Percentiles rank a stretch among this genome's conserved stretches.
phyloP scores from a whole-genome alignment of 768 basidiomycete species.

The Chiua virens region DNA sequence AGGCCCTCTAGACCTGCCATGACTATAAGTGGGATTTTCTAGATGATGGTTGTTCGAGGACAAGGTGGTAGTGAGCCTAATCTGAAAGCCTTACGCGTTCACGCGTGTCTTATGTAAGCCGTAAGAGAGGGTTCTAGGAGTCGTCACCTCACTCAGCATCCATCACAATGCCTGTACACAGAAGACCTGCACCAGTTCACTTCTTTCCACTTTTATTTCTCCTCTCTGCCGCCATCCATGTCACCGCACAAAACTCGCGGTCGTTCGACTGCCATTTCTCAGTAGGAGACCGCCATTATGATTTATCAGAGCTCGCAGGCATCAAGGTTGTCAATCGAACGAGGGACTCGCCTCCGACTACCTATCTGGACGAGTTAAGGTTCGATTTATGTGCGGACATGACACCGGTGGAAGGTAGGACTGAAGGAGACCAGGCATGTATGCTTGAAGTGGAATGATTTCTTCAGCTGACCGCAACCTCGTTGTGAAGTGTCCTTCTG shows the following conservation, averaged over 20 bases:
- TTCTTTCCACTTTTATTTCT: conserved; percentile 16
- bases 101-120: conserved; percentile 34
- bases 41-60: conserved; percentile 12
- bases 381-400: conserved; percentile 73
- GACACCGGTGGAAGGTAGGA: conserved; percentile 41
- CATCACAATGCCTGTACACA: conserved; percentile 21
- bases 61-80: conserved; percentile 15
- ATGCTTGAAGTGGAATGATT: conserved; percentile 20
- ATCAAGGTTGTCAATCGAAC: conserved; percentile 50
- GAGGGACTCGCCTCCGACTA: conserved; percentile 63
- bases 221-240: conserved; percentile 22
- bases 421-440: conserved; percentile 72
- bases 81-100: conserved; percentile 23
- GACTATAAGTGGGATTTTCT: conserved; percentile 6
- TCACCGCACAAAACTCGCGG: conserved; percentile 36
- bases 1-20: conserved; percentile 66
- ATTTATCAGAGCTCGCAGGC: conserved; percentile 57
- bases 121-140: neutral
- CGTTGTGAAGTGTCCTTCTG: conserved; percentile 55
- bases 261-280: conserved; percentile 55
- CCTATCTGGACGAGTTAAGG: conserved; percentile 53
- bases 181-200: conserved; percentile 4
- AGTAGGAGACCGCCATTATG: conserved; percentile 48
- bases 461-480: conserved; percentile 5
- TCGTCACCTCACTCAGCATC: neutral